A percentile compares a stretch with the other conserved stretches of the same genome.
phyloP scores from a whole-genome alignment of 2,329 filamentous ascomycete genomes.

The Pseudogymnoascus sp. region DNA sequence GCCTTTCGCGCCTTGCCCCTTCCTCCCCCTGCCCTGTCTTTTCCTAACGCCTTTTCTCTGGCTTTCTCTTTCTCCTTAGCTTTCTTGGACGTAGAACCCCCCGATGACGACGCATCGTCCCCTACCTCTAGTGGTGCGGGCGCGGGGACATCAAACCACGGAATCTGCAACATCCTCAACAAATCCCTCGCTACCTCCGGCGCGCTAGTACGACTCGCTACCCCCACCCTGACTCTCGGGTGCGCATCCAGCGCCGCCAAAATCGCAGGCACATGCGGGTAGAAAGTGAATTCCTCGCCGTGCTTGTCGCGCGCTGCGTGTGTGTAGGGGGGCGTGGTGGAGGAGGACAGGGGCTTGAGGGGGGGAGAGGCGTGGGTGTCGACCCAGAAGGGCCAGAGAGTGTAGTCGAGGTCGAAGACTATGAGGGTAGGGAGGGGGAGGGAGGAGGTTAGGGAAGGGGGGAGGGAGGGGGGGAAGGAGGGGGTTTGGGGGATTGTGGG shows the following conservation, averaged over 20 bases:
- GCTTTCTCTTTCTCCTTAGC: not conserved
- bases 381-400: conserved; percentile 97
- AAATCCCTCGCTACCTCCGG: conserved; percentile 75
- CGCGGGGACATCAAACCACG: conserved; percentile 20
- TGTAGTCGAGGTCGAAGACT: conserved; percentile 96
- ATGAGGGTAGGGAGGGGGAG: conserved; percentile 72
- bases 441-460: conserved; percentile 28
- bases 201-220: conserved; percentile 72
- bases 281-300: conserved; percentile 63
- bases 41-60: not conserved
- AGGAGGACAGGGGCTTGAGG: conserved; percentile 41
- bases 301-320: conserved; percentile 34
- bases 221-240: conserved; percentile 47
- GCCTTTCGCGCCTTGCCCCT: conserved; percentile 33
- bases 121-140: not conserved
- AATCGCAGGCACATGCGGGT: conserved; percentile 58
- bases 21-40: conserved; percentile 5
- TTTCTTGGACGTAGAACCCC: not conserved
- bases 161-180: conserved; percentile 61
- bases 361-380: conserved; percentile 83
- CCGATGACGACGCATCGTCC: not conserved
- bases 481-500: not conserved
- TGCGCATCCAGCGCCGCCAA: conserved; percentile 44
- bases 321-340: conserved; percentile 24
- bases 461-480: not conserved